Evolutionary conservation across 495 filamentous ascomycete species (phyloP), one percentile per base, ranked within the genome.

Genomic region (Podospora bellae-mahoneyi): DNA sequence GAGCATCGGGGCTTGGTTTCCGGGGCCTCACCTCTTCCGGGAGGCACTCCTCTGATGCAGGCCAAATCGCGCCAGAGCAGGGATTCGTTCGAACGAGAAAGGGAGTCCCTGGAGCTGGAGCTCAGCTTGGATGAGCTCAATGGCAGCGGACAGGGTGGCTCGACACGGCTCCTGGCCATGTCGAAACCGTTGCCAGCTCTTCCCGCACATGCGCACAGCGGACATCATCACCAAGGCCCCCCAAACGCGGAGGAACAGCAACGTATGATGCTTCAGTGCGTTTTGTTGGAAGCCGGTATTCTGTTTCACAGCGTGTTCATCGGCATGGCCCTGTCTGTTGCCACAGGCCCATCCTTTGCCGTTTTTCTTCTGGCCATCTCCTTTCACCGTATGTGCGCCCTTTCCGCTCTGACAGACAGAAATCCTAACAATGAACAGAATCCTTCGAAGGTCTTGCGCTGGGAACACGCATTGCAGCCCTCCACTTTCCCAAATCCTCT

Each of bases 301-400:
- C 81, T 96, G 3, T 94, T 94, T 72, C 92, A 96, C 79, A 91
- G 88, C 70, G 85, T 96, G 54, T 96, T 96, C 73, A 96, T 96
- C 72, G 92, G 92, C 57, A 94, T 96, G 90, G 91, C 92, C 3
- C 80, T 96, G 39, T 91, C 89, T n/a, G 92, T 94, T 9, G 88
- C 92, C 5, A 90, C 88, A 0, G 91, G 91, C 0, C 88, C 90
- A 5, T 84, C 88, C 0, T 96, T 96, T 73, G 82, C 89, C 60
- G 90, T 94, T 9, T 90, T 96, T 69, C 83, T 96, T 0, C 82
- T 92, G 53, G 92, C 92, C 23, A 94, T 96, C 62, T 84, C 85
- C 62, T 93, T 96, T 73, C 92, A 96, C 67, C 92, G 69, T 71
- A 64, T 7, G 66, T 60, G 23, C 26, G 34, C 26, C 23, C 48